These are phyloP conservation scores for Microcyclospora tardicrescens DNA, from an alignment of 2,329 filamentous ascomycete species.

Conservation along the genomic window DNA sequence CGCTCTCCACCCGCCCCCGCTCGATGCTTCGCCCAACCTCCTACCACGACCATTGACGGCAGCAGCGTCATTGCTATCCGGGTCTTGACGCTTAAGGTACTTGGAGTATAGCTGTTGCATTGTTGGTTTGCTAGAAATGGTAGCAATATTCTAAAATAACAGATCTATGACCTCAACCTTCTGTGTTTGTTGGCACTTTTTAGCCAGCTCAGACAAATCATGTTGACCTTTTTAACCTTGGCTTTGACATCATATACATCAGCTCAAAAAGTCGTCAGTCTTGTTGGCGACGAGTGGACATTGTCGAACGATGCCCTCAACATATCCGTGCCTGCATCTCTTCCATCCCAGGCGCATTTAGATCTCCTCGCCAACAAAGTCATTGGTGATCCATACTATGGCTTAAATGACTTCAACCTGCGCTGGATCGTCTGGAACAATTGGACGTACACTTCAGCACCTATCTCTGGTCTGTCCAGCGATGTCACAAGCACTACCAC, in stretches of 20 bases:
- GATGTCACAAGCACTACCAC: constrained; percentile 32
- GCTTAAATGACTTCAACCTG: constrained; percentile 46
- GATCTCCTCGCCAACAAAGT: constrained; percentile 42
- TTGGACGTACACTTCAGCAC: constrained; percentile 47
- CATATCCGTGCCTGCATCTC: constrained; percentile 39
- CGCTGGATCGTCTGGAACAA: constrained; percentile 46
- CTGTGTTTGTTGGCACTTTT: too few relatives aligned
- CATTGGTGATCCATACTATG: constrained; percentile 43
- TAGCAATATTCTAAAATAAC: too few relatives aligned
- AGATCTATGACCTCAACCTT: too few relatives aligned
- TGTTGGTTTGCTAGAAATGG: too few relatives aligned
- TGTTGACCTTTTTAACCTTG: too few relatives aligned
- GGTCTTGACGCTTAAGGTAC: too few relatives aligned
- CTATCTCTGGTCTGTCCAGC: constrained; percentile 27
- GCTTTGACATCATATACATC: not conserved
- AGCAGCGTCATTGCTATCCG: too few relatives aligned
- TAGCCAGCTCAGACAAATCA: too few relatives aligned
- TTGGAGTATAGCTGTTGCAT: too few relatives aligned
- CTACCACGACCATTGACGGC: too few relatives aligned
- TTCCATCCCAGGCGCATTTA: constrained; percentile 48
- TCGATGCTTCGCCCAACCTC: too few relatives aligned
- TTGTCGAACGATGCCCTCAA: constrained; percentile 32
- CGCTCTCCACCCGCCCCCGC: too few relatives aligned
- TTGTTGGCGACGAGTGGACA: constrained; percentile 25
- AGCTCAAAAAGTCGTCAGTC: constrained; percentile 26